Evolutionary conservation across 352 stramenopile genomes (phyloP).

Genomic region (Aphanomyces euteiches): DNA sequence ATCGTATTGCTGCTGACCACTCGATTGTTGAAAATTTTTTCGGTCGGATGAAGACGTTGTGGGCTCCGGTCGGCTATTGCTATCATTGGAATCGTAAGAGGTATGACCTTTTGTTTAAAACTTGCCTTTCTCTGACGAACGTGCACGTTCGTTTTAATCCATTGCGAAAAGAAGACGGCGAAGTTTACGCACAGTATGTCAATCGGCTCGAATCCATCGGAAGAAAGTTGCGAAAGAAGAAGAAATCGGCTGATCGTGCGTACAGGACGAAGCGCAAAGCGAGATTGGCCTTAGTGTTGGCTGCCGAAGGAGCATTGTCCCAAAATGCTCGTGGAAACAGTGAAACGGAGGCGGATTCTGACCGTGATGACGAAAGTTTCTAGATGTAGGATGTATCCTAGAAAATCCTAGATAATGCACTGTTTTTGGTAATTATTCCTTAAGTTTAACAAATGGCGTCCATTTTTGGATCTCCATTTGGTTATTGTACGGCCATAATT

Average conservation of each 20-base stretch:
- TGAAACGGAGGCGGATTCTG: too few relatives aligned
- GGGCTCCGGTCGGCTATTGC: slow-evolving; percentile 1
- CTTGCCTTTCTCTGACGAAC: slow-evolving; percentile 23
- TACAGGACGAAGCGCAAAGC: slow-evolving; percentile 10
- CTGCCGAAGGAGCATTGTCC: too few relatives aligned
- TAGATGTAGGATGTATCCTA: too few relatives aligned
- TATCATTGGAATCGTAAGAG: slow-evolving; percentile 16
- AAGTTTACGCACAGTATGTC: slow-evolving; percentile 2
- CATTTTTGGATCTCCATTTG: too few relatives aligned
- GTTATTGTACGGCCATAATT: too few relatives aligned
- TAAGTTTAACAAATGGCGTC: too few relatives aligned
- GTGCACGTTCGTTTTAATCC: slow-evolving; percentile 13
- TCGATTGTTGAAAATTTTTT: slow-evolving; percentile 32
- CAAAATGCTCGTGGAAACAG: too few relatives aligned
- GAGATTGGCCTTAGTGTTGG: not conserved
- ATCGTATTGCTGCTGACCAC: slow-evolving; percentile 25
- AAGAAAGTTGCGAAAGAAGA: not conserved
- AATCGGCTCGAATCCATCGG: slow-evolving; percentile 7
- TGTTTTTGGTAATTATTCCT: too few relatives aligned
- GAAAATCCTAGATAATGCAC: too few relatives aligned
- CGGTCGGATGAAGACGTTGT: slow-evolving; percentile 17
- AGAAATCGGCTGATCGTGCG: not conserved
- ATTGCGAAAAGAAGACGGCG: slow-evolving; percentile 1
- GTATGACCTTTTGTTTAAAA: slow-evolving; percentile 20
- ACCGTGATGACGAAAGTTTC: too few relatives aligned